Base-by-base conservation (phyloP, 1,284 basidiomycete species). In the Meira nashicola region DNA sequence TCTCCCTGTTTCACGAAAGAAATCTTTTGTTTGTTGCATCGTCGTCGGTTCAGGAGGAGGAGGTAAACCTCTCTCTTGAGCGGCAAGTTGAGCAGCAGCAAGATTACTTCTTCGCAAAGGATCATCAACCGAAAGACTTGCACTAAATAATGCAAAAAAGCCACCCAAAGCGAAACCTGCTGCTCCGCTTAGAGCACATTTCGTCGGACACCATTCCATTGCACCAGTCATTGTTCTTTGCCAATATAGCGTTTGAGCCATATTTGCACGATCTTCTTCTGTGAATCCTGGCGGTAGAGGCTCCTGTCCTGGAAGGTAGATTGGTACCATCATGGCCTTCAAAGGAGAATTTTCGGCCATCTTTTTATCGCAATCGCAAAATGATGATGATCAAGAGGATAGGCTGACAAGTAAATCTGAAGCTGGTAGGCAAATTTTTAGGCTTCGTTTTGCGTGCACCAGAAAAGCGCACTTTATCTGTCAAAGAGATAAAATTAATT, bases 71-170 rank as follows among this genome's bases (percentile, higher is more conserved):
- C 50, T 58, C 17, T 59, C 40, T 21, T 14, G 15, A 2, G 49
- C 43, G 15, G 39, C n/a, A n/a, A 58, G 39, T 19, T 41, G 37
- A 19, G 62, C 59, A 25, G 64, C 61, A 15, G 44, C 40, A 39
- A 63, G 37, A 37, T 59, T 76, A 8, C 70, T 70, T 38, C 73
- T 48, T 1, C 76, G 40, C 11, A 77, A 40, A 6, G 94, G 94
- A 78, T 97, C 94, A 79, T 97, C 94, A 73, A 95, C 92, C 25
- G 89, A 88, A 76, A 98, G 94, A 37, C 90, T 92, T 12, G 92
- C 84, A 46, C 89, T 91, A 92, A 98, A 94, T 63, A 98, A 83
- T 1, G 91, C 90, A 81, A 98, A 92, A 82, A 97, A 93, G 33
- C 88, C 93, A 65, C 94, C 95, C 51, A 97, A 83, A 11, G 84